phyloP scores from a whole-genome alignment of 805 yeast species.

The Nakazawaea populi region DNA sequence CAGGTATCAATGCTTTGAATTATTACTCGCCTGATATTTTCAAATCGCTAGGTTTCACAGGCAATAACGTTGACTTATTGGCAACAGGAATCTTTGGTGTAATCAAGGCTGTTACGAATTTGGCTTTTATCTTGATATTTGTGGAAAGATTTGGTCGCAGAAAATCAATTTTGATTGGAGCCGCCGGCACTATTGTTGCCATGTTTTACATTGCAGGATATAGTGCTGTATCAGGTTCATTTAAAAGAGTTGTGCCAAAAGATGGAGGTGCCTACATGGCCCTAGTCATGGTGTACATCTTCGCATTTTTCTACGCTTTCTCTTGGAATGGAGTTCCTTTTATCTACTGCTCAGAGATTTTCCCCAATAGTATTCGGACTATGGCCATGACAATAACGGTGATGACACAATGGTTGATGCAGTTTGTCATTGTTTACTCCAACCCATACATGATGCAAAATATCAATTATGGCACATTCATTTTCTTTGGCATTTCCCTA shows the following conservation, averaged over 20 bases:
- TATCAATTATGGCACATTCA: slow-evolving; percentile 39
- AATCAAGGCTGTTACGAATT: slow-evolving; percentile 36
- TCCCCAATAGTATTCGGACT: slow-evolving; percentile 34
- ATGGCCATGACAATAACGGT: slow-evolving; percentile 38
- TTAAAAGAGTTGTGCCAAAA: slow-evolving; percentile 18
- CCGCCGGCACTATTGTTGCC: slow-evolving; percentile 33
- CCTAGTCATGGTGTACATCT: slow-evolving; percentile 36
- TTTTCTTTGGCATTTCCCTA: slow-evolving; percentile 29
- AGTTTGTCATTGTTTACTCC: slow-evolving; percentile 41
- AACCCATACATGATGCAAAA: slow-evolving; percentile 36
- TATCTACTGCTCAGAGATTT: slow-evolving; percentile 42
- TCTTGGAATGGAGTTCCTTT: slow-evolving; percentile 44
- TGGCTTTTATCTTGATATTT: slow-evolving; percentile 36
- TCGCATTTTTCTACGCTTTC: slow-evolving; percentile 37
- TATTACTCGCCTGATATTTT: slow-evolving; percentile 49
- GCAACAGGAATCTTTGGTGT: slow-evolving; percentile 51
- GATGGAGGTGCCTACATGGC: slow-evolving; percentile 36
- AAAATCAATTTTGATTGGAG: slow-evolving; percentile 30
- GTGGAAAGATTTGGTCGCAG: slow-evolving; percentile 44
- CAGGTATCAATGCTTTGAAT: slow-evolving; percentile 44
- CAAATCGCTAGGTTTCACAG: slow-evolving; percentile 40
- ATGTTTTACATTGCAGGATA: slow-evolving; percentile 46
- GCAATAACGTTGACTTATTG: slow-evolving; percentile 37
- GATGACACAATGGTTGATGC: slow-evolving; percentile 42
- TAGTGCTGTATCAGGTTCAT: slow-evolving; percentile 31